phyloP scores from a whole-genome alignment of 371 early-diverging fungal genomes.

The Lichtheimia corymbifera region DNA sequence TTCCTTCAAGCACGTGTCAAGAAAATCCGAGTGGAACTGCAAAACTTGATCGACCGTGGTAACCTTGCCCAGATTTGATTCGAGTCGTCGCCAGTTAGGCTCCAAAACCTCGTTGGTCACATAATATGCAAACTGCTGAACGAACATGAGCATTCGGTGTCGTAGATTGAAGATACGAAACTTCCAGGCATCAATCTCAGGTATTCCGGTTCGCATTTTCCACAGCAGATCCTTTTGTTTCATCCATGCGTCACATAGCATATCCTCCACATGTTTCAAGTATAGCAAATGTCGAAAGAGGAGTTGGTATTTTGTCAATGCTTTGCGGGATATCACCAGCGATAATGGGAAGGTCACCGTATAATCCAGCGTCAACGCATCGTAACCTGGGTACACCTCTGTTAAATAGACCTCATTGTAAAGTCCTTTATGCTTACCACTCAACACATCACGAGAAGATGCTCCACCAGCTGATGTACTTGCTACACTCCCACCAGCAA shows the following conservation, averaged over 20 bases:
- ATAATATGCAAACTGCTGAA: slow-evolving; percentile 85
- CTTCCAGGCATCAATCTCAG: slow-evolving; percentile 57
- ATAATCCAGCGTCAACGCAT: slow-evolving; percentile 77
- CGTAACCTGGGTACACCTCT: slow-evolving; percentile 55
- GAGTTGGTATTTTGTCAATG: slow-evolving; percentile 88
- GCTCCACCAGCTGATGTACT: not conserved
- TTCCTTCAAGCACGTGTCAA: slow-evolving; percentile 84
- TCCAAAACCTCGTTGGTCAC: slow-evolving; percentile 88
- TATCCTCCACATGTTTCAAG: slow-evolving; percentile 84
- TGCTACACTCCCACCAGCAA: slow-evolving; percentile 10
- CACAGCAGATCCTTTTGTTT: slow-evolving; percentile 52
- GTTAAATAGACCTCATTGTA: not conserved
- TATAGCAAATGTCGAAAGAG: slow-evolving; percentile 87
- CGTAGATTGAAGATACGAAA: slow-evolving; percentile 69
- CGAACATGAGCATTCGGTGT: slow-evolving; percentile 79
- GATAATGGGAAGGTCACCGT: slow-evolving; percentile 86
- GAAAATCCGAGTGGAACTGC: slow-evolving; percentile 62
- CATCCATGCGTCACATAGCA: slow-evolving; percentile 75
- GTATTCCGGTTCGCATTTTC: slow-evolving; percentile 24
- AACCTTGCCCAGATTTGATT: slow-evolving; percentile 51
- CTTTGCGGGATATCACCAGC: slow-evolving; percentile 80
- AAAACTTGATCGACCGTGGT: slow-evolving; percentile 81
- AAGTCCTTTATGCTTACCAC: slow-evolving; percentile 15
- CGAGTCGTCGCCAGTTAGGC: slow-evolving; percentile 80
- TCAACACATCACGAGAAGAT: slow-evolving; percentile 19